Base-by-base conservation (phyloP, 1,284 basidiomycete species). In the Pseudozyma tsukubaensis region DNA sequence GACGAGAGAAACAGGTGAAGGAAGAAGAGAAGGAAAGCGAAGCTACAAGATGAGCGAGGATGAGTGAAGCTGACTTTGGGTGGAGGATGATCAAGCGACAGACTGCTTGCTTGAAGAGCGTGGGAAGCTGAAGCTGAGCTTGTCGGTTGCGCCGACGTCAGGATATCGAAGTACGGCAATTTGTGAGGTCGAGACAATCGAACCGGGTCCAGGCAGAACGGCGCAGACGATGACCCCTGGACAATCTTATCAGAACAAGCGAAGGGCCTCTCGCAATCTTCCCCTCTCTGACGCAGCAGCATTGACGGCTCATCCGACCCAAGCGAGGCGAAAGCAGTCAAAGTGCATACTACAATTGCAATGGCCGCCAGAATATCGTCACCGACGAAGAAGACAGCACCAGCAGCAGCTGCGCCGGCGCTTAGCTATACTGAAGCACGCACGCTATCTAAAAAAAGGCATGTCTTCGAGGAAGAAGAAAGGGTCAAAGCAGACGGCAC, bases 101-200 rank as follows among this genome's bases (percentile, higher is more conserved):
- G 34, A 10, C 48, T 35, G 29, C 34, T 50, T 35, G 29, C 34
- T 50, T 35, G 48, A 36, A 36, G 16, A 50, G 48, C 14, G 34
- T 29, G 24, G 24, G 24, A 29, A 21, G 34, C 16, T 44, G 5
- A 7, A 5, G 43, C 24, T 29, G 24, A 29, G 24, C 24, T 29
- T 6, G 24, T 29, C 24, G 24, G 24, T 3, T 29, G 24, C 24
- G 24, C 24, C 24, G 24, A 29, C 24, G 24, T 29, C 24, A 29
- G 24, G 24, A 29, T 29, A 29, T 29, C 24, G 24, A 29, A 29
- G 24, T 3, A 29, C 24, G 24, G 24, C 6, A 6, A 29, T 29
- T 29, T 29, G 24, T 6, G 24, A 29, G 24, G 24, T 29, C 24
- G 24, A 29, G 24, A 29, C 24, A 29, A 29, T 29, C 24, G 24